A percentile compares a stretch with the other conserved stretches of the same genome.
Evolutionary conservation across 208 protist genomes (phyloP).

Genomic region (Phytomonas sp.): DNA sequence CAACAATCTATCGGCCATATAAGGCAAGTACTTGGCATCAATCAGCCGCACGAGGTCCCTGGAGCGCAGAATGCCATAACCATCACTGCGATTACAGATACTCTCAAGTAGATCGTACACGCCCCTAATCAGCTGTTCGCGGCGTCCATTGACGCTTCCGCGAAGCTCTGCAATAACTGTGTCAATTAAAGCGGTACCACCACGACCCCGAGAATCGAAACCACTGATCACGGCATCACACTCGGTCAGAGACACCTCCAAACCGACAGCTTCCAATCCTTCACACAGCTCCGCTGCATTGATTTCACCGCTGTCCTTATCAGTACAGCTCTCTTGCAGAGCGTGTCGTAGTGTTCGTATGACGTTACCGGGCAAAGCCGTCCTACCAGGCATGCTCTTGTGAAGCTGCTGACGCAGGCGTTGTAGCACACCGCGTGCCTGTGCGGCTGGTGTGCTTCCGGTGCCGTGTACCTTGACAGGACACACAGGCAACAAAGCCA

Average conservation of each 20-base stretch:
- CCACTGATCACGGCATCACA: conserved; percentile 59
- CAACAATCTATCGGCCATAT: conserved; percentile 27
- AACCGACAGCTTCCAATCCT: conserved; percentile 31
- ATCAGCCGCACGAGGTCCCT: conserved; percentile 46
- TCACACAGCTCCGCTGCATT: conserved; percentile 60
- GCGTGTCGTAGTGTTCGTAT: conserved; percentile 42
- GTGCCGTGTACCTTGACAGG: neutral
- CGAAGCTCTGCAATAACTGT: conserved; percentile 54
- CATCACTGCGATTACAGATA: conserved; percentile 36
- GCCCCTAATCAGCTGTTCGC: conserved; percentile 44
- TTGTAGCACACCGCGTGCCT: conserved; percentile 49
- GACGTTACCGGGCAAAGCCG: conserved; percentile 71
- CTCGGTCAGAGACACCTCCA: conserved; percentile 39
- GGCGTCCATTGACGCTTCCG: conserved; percentile 58
- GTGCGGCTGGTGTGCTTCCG: conserved; percentile 39
- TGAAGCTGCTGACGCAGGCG: conserved; percentile 61
- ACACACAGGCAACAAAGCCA: conserved; percentile 40
- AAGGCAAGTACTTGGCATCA: conserved; percentile 51
- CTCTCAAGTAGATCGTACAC: conserved; percentile 61
- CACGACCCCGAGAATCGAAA: conserved; percentile 39
- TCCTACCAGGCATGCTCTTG: conserved; percentile 25
- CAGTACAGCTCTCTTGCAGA: conserved; percentile 21
- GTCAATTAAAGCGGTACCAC: conserved; percentile 28
- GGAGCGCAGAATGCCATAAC: conserved; percentile 22
- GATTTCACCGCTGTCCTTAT: conserved; percentile 25